Evolutionary conservation across 73 alveolate species (phyloP).

Genomic region (Loxodes magnus): DNA sequence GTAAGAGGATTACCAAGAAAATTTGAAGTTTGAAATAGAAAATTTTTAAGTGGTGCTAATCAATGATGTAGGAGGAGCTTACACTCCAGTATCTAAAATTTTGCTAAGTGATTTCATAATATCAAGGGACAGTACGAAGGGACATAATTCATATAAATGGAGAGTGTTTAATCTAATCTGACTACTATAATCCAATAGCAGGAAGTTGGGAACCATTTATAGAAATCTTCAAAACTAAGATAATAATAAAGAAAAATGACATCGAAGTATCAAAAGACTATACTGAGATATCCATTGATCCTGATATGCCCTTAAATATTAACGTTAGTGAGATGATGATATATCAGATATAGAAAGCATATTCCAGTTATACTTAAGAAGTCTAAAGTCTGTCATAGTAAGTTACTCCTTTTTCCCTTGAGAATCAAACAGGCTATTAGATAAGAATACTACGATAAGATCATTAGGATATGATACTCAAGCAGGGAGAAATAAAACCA

Average conservation of each 20-base stretch:
- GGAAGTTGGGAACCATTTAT: slow-evolving; percentile 10
- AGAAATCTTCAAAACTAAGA: background rate
- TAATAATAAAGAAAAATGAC: background rate
- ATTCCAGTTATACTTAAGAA: too few species aligned
- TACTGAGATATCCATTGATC: background rate
- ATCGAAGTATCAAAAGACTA: background rate
- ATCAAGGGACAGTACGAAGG: background rate
- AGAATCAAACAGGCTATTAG: too few species aligned
- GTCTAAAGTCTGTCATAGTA: too few species aligned
- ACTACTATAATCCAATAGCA: background rate
- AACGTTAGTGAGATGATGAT: slow-evolving; percentile 10
- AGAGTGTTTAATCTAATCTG: background rate
- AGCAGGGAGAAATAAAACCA: too few species aligned
- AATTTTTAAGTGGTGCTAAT: background rate
- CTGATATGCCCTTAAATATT: slow-evolving; percentile 1
- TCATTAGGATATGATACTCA: too few species aligned
- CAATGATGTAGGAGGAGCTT: background rate
- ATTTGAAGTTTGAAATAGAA: too few species aligned
- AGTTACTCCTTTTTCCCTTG: too few species aligned
- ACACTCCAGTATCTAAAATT: background rate
- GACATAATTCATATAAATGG: background rate
- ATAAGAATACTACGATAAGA: too few species aligned
- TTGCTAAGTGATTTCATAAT: background rate
- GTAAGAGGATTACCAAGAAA: too few species aligned
- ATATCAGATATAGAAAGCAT: background rate